These are phyloP conservation scores for Colletotrichum sojae DNA, from an alignment of 2,329 filamentous ascomycete genomes.

Conservation along the genomic window DNA sequence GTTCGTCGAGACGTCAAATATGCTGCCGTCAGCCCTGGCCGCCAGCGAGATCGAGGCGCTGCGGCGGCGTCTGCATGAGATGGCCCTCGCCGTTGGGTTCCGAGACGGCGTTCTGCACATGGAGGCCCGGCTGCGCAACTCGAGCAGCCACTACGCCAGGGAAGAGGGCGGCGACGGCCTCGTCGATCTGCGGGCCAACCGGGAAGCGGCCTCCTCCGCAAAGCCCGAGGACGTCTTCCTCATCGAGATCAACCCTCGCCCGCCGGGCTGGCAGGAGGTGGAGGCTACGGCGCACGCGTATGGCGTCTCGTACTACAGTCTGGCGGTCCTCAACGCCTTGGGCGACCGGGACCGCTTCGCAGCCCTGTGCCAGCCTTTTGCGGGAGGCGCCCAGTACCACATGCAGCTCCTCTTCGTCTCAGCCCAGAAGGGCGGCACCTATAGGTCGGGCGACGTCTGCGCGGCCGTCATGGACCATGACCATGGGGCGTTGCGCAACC, in stretches of 20 bases:
- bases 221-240: constrained; percentile 42
- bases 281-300: constrained; percentile 44
- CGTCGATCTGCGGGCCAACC: constrained; percentile 38
- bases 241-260: constrained; percentile 49
- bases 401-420: constrained; percentile 4
- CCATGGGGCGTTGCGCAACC: background rate
- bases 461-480: background rate
- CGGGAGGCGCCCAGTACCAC: background rate
- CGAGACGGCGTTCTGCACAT: constrained; percentile 48
- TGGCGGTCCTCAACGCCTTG: constrained; percentile 44
- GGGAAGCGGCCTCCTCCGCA: constrained; percentile 8
- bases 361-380: background rate
- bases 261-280: constrained; percentile 45
- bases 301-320: constrained; percentile 49
- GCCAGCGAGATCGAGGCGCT: constrained; percentile 42
- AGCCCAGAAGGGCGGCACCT: constrained; percentile 3
- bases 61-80: constrained; percentile 40
- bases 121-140: constrained; percentile 48
- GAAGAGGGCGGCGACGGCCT: constrained; percentile 29
- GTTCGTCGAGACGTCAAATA: constrained; percentile 29
- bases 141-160: constrained; percentile 42
- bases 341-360: background rate
- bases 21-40: constrained; percentile 45
- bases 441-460: constrained; percentile 3
- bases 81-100: constrained; percentile 45